phyloP scores from a whole-genome alignment of 2,329 filamentous ascomycete species.

The Xylariaceae sp. region DNA sequence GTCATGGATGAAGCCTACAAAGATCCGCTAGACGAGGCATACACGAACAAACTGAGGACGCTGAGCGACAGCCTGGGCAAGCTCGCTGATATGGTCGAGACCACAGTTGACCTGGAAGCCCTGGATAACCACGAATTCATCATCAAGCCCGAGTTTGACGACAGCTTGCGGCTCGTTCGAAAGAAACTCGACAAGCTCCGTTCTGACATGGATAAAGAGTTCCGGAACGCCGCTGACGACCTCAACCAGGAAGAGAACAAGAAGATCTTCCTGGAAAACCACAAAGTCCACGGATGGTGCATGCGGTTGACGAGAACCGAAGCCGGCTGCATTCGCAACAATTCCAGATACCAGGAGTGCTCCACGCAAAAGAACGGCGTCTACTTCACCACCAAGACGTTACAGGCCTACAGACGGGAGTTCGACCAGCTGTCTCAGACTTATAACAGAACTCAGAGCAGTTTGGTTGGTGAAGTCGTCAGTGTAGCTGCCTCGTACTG shows the following conservation, averaged over 20 bases:
- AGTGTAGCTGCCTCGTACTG: constrained; percentile 90
- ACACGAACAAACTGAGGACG: constrained; percentile 75
- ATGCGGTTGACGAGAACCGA: constrained; percentile 89
- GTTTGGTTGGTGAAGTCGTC: constrained; percentile 88
- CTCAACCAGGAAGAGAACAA: constrained; percentile 92
- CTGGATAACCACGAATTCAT: constrained; percentile 97
- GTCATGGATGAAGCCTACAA: constrained; percentile 96
- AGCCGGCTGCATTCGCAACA: constrained; percentile 88
- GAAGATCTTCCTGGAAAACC: constrained; percentile 96
- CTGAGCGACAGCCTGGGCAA: constrained; percentile 75
- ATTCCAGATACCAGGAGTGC: constrained; percentile 83
- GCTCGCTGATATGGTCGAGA: constrained; percentile 96
- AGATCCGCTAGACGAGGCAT: constrained; percentile 77
- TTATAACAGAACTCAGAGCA: constrained; percentile 90
- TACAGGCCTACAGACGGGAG: constrained; percentile 78
- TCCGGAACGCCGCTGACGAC: constrained; percentile 69
- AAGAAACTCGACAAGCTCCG: constrained; percentile 84
- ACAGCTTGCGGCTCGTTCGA: constrained; percentile 77
- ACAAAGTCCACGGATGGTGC: constrained; percentile 93
- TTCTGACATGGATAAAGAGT: constrained; percentile 78
- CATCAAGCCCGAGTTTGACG: constrained; percentile 97
- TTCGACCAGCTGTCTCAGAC: constrained; percentile 91
- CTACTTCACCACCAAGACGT: constrained; percentile 84
- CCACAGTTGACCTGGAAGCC: constrained; percentile 91
- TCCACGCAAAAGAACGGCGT: constrained; percentile 99